A percentile compares a stretch with the other conserved stretches of the same genome.
Conservation (phyloP, 345 rosid species). For the Brassica juncea region DNA sequence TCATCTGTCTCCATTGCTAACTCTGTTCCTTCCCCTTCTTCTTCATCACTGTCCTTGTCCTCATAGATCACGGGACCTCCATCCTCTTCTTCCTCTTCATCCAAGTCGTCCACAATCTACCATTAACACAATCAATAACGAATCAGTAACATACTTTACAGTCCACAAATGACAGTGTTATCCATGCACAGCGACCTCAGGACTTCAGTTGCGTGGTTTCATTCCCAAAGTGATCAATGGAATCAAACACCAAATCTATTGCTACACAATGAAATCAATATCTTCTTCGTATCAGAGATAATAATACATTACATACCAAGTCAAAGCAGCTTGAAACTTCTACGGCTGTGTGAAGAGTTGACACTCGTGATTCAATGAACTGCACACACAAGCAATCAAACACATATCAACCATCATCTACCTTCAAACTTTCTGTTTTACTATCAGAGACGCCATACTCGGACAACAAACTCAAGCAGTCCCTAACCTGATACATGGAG, state of each 20-base stretch:
- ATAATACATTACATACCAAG: slow-evolving; percentile 34
- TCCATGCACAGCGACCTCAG: background rate
- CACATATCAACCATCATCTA: background rate
- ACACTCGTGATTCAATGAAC: slow-evolving; percentile 80
- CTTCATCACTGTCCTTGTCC: slow-evolving; percentile 77
- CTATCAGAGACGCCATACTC: background rate
- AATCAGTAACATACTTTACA: slow-evolving; percentile 11
- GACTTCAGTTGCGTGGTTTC: background rate
- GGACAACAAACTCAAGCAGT: background rate
- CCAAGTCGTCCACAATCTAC: slow-evolving; percentile 50
- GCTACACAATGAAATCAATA: background rate
- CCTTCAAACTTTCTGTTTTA: background rate
- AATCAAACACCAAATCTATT: background rate
- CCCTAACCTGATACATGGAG: slow-evolving; percentile 80
- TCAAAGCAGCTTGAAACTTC: slow-evolving; percentile 73
- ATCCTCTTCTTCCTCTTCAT: slow-evolving; percentile 59
- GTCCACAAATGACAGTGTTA: background rate
- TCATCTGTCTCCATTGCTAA: slow-evolving; percentile 44
- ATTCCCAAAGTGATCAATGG: background rate
- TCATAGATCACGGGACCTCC: slow-evolving; percentile 57
- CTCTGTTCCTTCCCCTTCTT: slow-evolving; percentile 46
- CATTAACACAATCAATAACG: slow-evolving; percentile 6
- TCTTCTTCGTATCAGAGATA: background rate
- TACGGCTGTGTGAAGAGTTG: slow-evolving; percentile 66
- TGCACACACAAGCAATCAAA: slow-evolving; percentile 40